A percentile compares a stretch with the other conserved stretches of the same genome.
phyloP scores from a whole-genome alignment of 2,329 filamentous ascomycete species.

The Hymenoscyphus infarciens region DNA sequence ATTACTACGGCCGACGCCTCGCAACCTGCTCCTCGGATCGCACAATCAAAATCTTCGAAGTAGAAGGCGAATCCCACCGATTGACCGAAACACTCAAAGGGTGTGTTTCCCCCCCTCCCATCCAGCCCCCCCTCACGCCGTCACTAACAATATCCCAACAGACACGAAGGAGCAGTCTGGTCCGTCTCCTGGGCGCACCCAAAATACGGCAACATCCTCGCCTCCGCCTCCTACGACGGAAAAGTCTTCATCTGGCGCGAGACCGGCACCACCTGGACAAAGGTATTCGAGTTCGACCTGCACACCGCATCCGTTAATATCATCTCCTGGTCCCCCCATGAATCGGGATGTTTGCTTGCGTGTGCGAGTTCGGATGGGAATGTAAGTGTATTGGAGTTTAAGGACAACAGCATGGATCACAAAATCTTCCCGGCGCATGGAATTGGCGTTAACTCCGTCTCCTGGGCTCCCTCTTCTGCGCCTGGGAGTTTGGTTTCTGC shows the following conservation, averaged over 20 bases:
- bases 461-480: constrained; percentile 83
- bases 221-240: constrained; percentile 92
- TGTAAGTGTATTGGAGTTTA: constrained; percentile 93
- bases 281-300: constrained; percentile 87
- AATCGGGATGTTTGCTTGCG: constrained; percentile 89
- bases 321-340: constrained; percentile 95
- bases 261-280: constrained; percentile 68
- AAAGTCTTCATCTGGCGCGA: constrained; percentile 99
- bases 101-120: constrained; percentile 44
- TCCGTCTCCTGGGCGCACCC: constrained; percentile 97
- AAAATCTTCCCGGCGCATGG: constrained; percentile 88
- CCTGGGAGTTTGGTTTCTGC: constrained; percentile 83
- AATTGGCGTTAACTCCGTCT: constrained; percentile 91
- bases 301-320: constrained; percentile 97
- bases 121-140: neutral
- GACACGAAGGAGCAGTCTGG: constrained; percentile 97
- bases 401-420: constrained; percentile 90
- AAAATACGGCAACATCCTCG: constrained; percentile 97
- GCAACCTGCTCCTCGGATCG: constrained; percentile 97
- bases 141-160: constrained; percentile 38
- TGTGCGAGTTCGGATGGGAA: constrained; percentile 92
- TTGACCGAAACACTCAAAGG: constrained; percentile 92
- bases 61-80: constrained; percentile 87
- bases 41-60: constrained; percentile 98
- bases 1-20: constrained; percentile 95